A percentile compares a stretch with the other conserved stretches of the same genome.
Conservation (phyloP, 2,329 filamentous ascomycete species). For the Claviceps quebecensis region DNA sequence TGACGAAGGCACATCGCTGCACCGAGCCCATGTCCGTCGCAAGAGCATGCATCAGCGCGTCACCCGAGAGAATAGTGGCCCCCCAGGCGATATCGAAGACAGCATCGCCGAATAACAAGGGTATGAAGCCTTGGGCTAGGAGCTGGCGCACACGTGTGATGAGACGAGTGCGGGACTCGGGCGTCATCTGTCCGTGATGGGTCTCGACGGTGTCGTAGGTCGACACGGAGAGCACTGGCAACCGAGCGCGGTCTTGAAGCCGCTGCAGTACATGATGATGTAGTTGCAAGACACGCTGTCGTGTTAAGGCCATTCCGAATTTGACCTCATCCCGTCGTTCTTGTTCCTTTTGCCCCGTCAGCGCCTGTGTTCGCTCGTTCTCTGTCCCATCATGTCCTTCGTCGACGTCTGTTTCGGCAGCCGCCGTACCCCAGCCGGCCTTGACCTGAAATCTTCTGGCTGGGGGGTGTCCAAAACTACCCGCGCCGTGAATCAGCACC, state of each 20-base stretch:
- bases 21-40: neutral
- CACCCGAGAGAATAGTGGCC: slow-evolving; percentile 2
- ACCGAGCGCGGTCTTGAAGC: neutral
- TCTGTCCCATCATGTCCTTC: neutral
- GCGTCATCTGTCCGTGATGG: neutral
- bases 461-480: slow-evolving; percentile 3
- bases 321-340: neutral
- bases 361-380: neutral
- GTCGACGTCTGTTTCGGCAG: neutral
- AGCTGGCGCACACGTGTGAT: neutral
- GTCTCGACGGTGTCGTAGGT: slow-evolving; percentile 5
- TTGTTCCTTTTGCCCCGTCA: neutral
- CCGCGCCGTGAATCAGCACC: slow-evolving; percentile 3
- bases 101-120: slow-evolving; percentile 3
- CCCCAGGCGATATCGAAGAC: slow-evolving; percentile 2
- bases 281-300: neutral
- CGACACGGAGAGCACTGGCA: slow-evolving; percentile 3
- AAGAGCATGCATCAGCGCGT: slow-evolving; percentile 2
- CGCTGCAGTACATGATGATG: slow-evolving; percentile 3
- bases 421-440: neutral
- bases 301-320: slow-evolving; percentile 2
- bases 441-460: slow-evolving; percentile 2
- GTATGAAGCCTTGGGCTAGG: slow-evolving; percentile 1
- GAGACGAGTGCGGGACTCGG: neutral
- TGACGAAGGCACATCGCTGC: slow-evolving; percentile 3